Conservation (phyloP, 2,329 filamentous ascomycete species). For the Xylaria sp. region DNA sequence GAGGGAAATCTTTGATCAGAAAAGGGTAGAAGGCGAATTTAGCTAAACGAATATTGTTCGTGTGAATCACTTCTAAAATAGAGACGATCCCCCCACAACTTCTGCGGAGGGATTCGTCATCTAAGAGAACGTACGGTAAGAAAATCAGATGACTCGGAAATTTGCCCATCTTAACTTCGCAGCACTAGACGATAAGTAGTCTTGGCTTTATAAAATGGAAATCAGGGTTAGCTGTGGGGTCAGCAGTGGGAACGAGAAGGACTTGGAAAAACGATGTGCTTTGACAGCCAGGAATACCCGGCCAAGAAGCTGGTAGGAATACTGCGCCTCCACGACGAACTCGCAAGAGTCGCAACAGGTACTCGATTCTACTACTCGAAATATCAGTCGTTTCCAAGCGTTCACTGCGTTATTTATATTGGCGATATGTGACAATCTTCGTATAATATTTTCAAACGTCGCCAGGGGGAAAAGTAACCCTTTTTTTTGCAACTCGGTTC, state of each 20-base stretch:
- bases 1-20: not conserved
- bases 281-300: not conserved
- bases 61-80: not conserved
- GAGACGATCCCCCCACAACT: not conserved
- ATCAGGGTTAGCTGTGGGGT: conserved; percentile 13
- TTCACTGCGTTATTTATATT: not conserved
- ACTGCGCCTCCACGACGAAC: not conserved
- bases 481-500: not conserved
- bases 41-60: not conserved
- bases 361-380: not conserved
- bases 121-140: not conserved
- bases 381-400: not conserved
- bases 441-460: not conserved
- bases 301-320: conserved; percentile 1
- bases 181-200: not conserved
- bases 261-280: not conserved
- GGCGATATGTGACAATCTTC: not conserved
- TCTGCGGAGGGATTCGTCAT: not conserved
- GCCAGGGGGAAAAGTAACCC: no score
- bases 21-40: not conserved
- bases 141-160: not conserved
- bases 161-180: not conserved
- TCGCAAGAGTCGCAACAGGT: not conserved
- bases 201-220: conserved; percentile 4
- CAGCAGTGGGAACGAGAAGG: not conserved